phyloP scores from a whole-genome alignment of 257 asterid species.

The Fraxinus pennsylvanica region DNA sequence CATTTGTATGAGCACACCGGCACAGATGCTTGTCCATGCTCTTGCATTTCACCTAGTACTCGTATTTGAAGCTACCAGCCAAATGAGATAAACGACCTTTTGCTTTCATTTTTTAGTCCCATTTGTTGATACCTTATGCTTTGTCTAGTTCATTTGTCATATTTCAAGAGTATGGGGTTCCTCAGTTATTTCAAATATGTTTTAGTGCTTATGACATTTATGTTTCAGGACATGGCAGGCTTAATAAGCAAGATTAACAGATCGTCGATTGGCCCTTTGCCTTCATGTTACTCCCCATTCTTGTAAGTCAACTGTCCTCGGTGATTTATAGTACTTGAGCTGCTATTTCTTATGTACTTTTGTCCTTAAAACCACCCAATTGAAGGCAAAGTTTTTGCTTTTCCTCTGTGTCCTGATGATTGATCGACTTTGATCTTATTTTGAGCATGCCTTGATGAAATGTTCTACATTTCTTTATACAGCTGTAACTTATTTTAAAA shows the following conservation, averaged over 20 bases:
- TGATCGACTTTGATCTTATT: not conserved
- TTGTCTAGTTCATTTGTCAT: not conserved
- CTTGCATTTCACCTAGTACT: not conserved
- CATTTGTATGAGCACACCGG: not conserved
- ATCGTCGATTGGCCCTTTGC: slow-evolving; percentile 95
- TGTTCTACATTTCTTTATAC: not conserved
- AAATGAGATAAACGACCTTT: not conserved
- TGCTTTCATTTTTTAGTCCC: not conserved
- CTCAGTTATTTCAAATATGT: not conserved
- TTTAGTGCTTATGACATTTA: slow-evolving; percentile 16
- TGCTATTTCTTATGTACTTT: slow-evolving; percentile 3
- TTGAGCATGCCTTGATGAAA: not conserved
- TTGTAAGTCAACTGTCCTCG: slow-evolving; percentile 58
- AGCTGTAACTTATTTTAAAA: not conserved
- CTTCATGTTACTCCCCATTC: slow-evolving; percentile 90
- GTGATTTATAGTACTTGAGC: not conserved
- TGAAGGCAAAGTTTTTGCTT: not conserved
- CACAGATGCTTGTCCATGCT: not conserved
- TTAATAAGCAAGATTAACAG: slow-evolving; percentile 93
- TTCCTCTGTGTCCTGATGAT: not conserved
- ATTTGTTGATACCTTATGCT: not conserved
- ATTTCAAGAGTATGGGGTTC: not conserved
- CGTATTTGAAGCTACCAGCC: not conserved
- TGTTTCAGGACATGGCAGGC: slow-evolving; percentile 98
- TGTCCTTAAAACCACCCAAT: not conserved